Base-by-base conservation (phyloP, 179 eudicot species). In the Heliamphora pulchella region DNA sequence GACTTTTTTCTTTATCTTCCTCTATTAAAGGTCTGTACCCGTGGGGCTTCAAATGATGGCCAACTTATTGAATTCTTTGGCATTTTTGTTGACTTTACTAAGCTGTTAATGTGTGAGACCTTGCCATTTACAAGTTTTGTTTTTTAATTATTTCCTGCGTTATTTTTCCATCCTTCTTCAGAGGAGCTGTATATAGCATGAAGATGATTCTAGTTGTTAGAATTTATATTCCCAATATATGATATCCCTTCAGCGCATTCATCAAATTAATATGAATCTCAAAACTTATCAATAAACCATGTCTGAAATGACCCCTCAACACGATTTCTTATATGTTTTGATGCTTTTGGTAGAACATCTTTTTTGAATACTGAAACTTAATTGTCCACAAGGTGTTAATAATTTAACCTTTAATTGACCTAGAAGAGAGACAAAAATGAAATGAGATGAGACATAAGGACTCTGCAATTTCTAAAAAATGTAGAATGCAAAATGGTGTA, bases 291-390 rank as follows among this genome's bases (percentile, higher is more conserved):
- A 2, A 18, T 15, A 53, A 72, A 73, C 61, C 46, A 73, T 73
- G 43, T 54, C 63, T 54, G 8, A 53, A 74, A 71, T 53, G 47
- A 31, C 10, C 63, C 47, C 75, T 53, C 20, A 8, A 20, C 63
- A 74, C 54, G 47, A 53, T 74, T 63, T 53, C 77, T 54, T 74
- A 41, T 74, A 31, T 54, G 77, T 54, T 74, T 31, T 71, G 75
- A 50, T 48, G 58, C 43, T 71, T 2, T 54, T 31, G 13, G 20
- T 31, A 13, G 46, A 31, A 31, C 47, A 53, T 22, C 44, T 51
- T 71, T 22, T 39, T 43, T 2, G n/a, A 31, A 54, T 53, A 58
- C 11, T 48, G 39, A 47, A 48, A 70, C 55, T 70, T 4, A 44
- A n/a, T 48, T 70, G 74, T 48, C 57, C 72, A 8, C 17, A 3